Evolutionary conservation across 2,329 filamentous ascomycete species (phyloP), one percentile per base, ranked within the genome.

Genomic region (Falciphora oryzae): DNA sequence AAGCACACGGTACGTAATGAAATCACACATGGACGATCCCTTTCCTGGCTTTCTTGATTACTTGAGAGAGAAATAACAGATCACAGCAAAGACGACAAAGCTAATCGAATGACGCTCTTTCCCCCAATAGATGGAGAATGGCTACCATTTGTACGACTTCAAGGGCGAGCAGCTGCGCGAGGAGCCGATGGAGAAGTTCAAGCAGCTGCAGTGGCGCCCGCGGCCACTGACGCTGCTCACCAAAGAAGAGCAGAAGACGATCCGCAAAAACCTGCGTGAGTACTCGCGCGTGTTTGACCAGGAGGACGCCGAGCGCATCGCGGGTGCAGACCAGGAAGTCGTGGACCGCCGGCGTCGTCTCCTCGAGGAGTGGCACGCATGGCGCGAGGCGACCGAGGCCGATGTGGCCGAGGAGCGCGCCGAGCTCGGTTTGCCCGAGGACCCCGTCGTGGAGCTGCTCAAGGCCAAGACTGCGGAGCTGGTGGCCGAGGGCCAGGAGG

Each of bases 111-210:
- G 10, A n/a, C 31, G 27, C 7, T 44, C 16, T 56, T 61, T 62
- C 27, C 61, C 8, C 35, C 44, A 44, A 61, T 74, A 97, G 92
- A 97, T 98, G 92, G 95, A 99, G 83, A 99, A 98, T 76, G 95
- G 95, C 68, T 99, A 97, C 83, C 94, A 98, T 77, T 81, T 99
- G 67, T 98, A 97, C 85, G 93, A 96, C 76, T 99, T 99, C 86
- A 91, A 89, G 76, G 96, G 95, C 69, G 89, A 91, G 71, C 85
- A 90, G 64, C 87, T 99, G 64, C 89, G 93, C 66, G 96, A 99
- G 79, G 92, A 97, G 78, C 89, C 88, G 63, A 85, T 96, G 66
- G 95, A 99, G 70, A 96, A 96, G 79, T 98, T 99, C 86, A 97
- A 97, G 86, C 95, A 99, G 78, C 92, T 93, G 80, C 79, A 91